These are phyloP conservation scores for Tulasnella sp. DNA, from an alignment of 768 basidiomycete genomes.

Conservation along the genomic window DNA sequence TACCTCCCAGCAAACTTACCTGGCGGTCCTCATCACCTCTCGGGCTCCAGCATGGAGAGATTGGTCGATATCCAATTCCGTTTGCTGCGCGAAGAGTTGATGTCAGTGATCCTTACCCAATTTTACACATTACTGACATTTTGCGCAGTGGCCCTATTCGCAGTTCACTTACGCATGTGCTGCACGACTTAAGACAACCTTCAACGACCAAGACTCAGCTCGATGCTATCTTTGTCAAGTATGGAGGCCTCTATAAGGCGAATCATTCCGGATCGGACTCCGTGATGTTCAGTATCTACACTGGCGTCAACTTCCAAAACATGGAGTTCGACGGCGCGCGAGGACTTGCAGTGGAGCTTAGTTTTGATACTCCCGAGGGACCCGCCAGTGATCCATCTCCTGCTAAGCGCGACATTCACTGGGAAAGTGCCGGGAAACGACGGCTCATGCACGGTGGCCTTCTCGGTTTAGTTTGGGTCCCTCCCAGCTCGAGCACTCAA, in stretches of 20 bases:
- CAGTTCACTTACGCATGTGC: conserved; percentile 47
- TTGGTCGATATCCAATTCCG: conserved; percentile 72
- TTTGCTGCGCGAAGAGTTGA: conserved; percentile 67
- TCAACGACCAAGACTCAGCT: conserved; percentile 21
- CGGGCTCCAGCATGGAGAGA: conserved; percentile 56
- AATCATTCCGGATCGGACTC: conserved; percentile 18
- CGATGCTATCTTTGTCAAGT: conserved; percentile 18
- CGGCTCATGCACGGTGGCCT: conserved; percentile 61
- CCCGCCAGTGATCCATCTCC: conserved; percentile 44
- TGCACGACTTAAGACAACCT: conserved; percentile 42
- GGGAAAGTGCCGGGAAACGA: conserved; percentile 58
- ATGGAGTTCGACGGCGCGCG: conserved; percentile 35
- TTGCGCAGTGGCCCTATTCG: conserved; percentile 50
- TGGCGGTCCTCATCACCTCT: conserved; percentile 61
- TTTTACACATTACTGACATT: background rate
- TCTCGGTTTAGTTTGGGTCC: conserved; percentile 55
- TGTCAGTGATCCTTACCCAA: conserved; percentile 38
- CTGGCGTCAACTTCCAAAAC: conserved; percentile 24
- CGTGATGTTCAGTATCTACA: conserved; percentile 31
- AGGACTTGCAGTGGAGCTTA: conserved; percentile 48
- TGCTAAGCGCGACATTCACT: conserved; percentile 48
- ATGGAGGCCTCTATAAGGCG: conserved; percentile 33
- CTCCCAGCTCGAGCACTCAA: background rate
- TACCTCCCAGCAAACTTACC: conserved; percentile 60
- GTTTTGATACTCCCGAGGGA: conserved; percentile 54